Conservation (phyloP, 2,329 filamentous ascomycete genomes). For the Xylaria arbuscula region DNA sequence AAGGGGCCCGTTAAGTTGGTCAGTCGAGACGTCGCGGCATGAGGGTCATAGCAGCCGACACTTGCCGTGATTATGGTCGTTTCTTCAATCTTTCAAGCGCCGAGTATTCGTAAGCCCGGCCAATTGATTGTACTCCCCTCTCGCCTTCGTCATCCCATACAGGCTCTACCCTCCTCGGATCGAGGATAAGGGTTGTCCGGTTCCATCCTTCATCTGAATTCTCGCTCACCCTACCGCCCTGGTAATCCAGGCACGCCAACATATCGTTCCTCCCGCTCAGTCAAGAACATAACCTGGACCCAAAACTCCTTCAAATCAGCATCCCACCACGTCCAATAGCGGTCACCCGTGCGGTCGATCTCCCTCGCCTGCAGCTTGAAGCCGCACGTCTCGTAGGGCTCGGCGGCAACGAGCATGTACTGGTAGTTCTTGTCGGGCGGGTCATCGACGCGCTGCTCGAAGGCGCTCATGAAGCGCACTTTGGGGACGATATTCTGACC, state of each 20-base stretch:
- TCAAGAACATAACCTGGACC: conserved; percentile 98
- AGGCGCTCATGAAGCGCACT: conserved; percentile 97
- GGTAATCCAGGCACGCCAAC: conserved; percentile 72
- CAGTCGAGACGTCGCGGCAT: conserved; percentile 9
- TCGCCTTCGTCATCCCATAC: too few species aligned
- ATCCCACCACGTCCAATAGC: conserved; percentile 96
- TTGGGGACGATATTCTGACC: conserved; percentile 77
- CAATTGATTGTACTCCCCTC: too few species aligned
- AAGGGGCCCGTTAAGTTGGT: conserved; percentile 19
- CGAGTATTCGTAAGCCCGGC: neutral
- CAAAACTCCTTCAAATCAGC: conserved; percentile 96
- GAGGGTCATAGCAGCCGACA: conserved; percentile 25
- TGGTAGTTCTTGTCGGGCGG: conserved; percentile 91
- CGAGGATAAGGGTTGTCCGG: neutral
- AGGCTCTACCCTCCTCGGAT: too few species aligned
- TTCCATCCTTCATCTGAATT: neutral
- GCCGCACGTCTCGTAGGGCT: conserved; percentile 96
- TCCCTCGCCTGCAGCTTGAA: conserved; percentile 97
- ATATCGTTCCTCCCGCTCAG: conserved; percentile 93
- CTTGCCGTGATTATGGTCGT: conserved; percentile 26
- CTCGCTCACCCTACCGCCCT: conserved; percentile 42
- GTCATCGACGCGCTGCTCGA: conserved; percentile 94
- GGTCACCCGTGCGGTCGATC: conserved; percentile 87
- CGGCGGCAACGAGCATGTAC: conserved; percentile 93
- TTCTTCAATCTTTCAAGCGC: neutral